Conservation (phyloP, 768 basidiomycete species). For the Tulasnella sp. region DNA sequence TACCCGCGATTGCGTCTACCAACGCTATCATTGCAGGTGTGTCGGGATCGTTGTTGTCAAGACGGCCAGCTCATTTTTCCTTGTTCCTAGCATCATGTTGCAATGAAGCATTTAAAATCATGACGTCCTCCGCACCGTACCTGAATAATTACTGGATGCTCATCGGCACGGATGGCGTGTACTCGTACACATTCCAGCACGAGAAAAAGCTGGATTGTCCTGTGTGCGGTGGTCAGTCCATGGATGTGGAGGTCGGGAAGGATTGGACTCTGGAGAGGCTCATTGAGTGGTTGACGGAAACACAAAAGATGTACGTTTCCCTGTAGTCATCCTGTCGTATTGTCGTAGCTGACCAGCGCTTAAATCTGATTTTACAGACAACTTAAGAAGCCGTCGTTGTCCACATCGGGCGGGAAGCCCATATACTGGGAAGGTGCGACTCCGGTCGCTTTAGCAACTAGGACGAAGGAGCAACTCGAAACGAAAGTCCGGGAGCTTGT, state of each 20-base stretch:
- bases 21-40: constrained; percentile 95
- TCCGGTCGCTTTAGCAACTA: constrained; percentile 80
- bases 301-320: constrained; percentile 72
- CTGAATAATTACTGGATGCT: constrained; percentile 98
- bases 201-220: constrained; percentile 90
- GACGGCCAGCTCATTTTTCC: not conserved
- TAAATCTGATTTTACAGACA: constrained; percentile 45
- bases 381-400: constrained; percentile 91
- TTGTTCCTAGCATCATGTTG: constrained; percentile 72
- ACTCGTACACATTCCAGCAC: constrained; percentile 95
- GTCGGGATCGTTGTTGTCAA: constrained; percentile 18
- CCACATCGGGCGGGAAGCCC: constrained; percentile 51
- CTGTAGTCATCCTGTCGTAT: not conserved
- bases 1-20: constrained; percentile 96
- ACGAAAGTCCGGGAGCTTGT: constrained; percentile 81
- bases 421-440: constrained; percentile 74
- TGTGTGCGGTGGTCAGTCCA: constrained; percentile 86
- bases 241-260: constrained; percentile 58
- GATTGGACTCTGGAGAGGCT: constrained; percentile 76
- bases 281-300: constrained; percentile 79
- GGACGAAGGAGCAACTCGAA: constrained; percentile 82
- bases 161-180: constrained; percentile 91
- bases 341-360: not conserved
- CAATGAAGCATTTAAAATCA: constrained; percentile 98
- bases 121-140: constrained; percentile 86